These are phyloP conservation scores for Hyphodiscus sp. DNA, from an alignment of 2,329 filamentous ascomycete genomes.

Conservation along the genomic window DNA sequence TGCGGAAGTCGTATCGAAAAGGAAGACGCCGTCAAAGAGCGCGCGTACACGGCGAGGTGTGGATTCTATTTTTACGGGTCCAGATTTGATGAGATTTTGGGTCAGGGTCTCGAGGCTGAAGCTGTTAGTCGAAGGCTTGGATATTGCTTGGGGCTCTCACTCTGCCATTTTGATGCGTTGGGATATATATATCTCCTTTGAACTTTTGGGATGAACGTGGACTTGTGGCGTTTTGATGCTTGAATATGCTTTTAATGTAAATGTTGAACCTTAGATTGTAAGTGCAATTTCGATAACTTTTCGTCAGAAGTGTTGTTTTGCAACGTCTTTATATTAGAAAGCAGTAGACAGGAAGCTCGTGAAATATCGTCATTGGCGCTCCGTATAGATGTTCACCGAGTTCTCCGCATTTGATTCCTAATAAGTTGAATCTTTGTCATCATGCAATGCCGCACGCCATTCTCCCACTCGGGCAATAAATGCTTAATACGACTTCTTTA, in stretches of 20 bases:
- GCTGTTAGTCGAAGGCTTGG: background rate
- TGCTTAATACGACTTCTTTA: background rate
- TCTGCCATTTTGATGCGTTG: background rate
- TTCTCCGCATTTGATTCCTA: background rate
- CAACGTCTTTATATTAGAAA: background rate
- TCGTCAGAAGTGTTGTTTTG: background rate
- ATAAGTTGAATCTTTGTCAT: background rate
- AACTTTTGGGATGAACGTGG: background rate
- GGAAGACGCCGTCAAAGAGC: slow-evolving; percentile 10
- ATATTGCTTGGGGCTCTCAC: background rate
- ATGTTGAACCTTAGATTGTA: background rate
- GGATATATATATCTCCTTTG: background rate
- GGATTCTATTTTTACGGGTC: slow-evolving; percentile 15
- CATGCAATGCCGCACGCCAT: background rate
- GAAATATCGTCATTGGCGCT: background rate
- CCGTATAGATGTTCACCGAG: background rate
- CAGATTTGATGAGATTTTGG: slow-evolving; percentile 8
- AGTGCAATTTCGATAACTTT: background rate
- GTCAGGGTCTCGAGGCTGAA: slow-evolving; percentile 6
- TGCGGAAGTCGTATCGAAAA: slow-evolving; percentile 31
- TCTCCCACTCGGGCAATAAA: background rate
- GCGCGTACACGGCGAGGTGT: slow-evolving; percentile 17
- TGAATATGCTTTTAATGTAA: background rate
- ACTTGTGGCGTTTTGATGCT: background rate
- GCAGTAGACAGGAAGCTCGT: background rate